phyloP scores from a whole-genome alignment of 23 red algal genomes.

The Gracilaria caudata region DNA sequence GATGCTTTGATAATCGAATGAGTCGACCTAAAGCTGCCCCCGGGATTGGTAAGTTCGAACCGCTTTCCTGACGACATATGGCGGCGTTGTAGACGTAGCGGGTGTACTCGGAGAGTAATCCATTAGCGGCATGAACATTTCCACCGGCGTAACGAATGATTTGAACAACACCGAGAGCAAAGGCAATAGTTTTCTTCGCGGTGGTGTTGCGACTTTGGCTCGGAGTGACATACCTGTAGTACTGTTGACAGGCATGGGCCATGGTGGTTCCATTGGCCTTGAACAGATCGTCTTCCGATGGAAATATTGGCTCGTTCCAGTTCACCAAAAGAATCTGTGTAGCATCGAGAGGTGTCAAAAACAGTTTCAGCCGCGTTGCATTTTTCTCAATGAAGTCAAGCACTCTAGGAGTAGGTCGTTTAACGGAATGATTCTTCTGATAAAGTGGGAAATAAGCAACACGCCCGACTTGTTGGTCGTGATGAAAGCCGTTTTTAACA shows the following conservation, averaged over 20 bases:
- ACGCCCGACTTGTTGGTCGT: not conserved
- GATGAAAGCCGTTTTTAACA: not conserved
- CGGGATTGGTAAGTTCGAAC: not conserved
- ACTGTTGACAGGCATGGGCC: not conserved
- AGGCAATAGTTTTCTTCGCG: not conserved
- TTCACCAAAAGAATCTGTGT: not conserved
- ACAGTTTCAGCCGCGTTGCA: not conserved
- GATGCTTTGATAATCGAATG: not conserved
- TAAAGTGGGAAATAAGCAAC: not conserved
- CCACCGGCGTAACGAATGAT: not conserved
- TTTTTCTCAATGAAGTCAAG: not conserved
- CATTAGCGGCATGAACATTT: not conserved
- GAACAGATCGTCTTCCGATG: constrained; percentile 8
- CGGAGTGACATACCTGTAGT: not conserved
- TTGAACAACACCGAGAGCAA: not conserved
- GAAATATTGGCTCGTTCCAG: not conserved
- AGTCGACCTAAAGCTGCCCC: not conserved
- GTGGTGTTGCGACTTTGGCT: not conserved
- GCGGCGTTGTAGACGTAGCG: constrained; percentile 4
- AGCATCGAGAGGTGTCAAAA: not conserved
- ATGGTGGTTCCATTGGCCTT: not conserved
- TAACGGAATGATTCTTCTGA: not conserved
- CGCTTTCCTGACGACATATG: not conserved
- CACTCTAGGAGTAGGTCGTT: not conserved
- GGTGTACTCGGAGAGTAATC: not conserved